phyloP scores from a whole-genome alignment of 2,329 filamentous ascomycete genomes.

The Cladophialophora exuberans region DNA sequence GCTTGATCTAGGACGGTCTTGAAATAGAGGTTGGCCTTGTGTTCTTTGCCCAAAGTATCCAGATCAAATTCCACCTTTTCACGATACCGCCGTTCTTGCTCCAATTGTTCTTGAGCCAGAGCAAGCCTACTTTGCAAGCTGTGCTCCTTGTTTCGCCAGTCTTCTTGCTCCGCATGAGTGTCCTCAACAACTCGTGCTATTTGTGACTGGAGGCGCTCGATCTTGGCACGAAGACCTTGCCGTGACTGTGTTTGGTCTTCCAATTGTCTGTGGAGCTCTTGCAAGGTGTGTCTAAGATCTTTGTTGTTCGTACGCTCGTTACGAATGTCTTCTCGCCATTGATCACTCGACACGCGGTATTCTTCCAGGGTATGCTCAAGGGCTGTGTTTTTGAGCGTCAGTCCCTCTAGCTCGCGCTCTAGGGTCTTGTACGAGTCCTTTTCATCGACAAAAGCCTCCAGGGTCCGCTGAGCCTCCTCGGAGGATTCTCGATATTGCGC shows the following conservation, averaged over 20 bases:
- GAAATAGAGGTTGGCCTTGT: slow-evolving; percentile 76
- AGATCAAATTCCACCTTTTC: slow-evolving; percentile 64
- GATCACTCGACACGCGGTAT: slow-evolving; percentile 51
- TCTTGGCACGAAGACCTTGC: slow-evolving; percentile 81
- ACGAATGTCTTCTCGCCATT: slow-evolving; percentile 30
- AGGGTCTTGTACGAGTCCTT: slow-evolving; percentile 66
- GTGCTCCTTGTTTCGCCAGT: slow-evolving; percentile 70
- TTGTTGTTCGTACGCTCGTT: slow-evolving; percentile 66
- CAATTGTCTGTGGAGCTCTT: slow-evolving; percentile 69
- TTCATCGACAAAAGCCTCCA: slow-evolving; percentile 69
- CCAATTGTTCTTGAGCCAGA: slow-evolving; percentile 59
- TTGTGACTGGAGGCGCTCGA: slow-evolving; percentile 83
- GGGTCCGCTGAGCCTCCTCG: slow-evolving; percentile 67
- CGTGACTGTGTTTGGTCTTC: slow-evolving; percentile 84
- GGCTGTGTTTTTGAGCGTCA: slow-evolving; percentile 63
- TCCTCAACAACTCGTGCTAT: slow-evolving; percentile 79
- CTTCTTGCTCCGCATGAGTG: slow-evolving; percentile 79
- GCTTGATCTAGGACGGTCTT: slow-evolving; percentile 75
- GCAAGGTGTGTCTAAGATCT: slow-evolving; percentile 55
- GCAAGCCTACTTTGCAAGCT: slow-evolving; percentile 59
- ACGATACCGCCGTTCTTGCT: slow-evolving; percentile 69
- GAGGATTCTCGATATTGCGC: slow-evolving; percentile 51
- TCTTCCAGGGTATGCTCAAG: slow-evolving; percentile 66
- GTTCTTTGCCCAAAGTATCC: slow-evolving; percentile 66
- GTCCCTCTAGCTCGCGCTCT: slow-evolving; percentile 55